Base-by-base conservation (phyloP, 2,329 filamentous ascomycete genomes). In the Cephalotrichum gorgonifer region DNA sequence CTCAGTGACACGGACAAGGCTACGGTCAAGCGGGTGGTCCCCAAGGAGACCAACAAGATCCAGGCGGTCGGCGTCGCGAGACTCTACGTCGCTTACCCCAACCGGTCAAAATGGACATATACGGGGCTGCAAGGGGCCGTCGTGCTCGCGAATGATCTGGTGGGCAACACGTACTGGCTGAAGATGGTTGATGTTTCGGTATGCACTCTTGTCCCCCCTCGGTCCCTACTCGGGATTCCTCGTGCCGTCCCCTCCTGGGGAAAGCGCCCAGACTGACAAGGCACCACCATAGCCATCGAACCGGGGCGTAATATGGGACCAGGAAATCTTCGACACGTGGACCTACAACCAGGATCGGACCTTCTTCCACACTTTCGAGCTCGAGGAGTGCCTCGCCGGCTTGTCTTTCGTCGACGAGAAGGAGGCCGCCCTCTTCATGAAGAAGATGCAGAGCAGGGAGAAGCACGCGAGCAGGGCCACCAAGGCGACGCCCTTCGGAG, bases 171-270 rank as follows among this genome's bases (percentile, higher is more conserved):
- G 1, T 95, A 90, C 68, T 98, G 91, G 88, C 73, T 98, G 57
- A 98, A 98, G 73, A 74, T 98, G 70, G 93, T 98, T 47, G 93
- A 98, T 65, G 83, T 98, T 50, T 96, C 89, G 63, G 89, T 95
- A 75, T 62, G 84, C 41, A 14, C 74, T 26, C 35, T 30, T 41
- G 38, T 51, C 50, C 57, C 44, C 47, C 41, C 42, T 50, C 39
- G 43, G 43, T 14, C 28, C 17, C 17, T 38, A 15, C 38, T 33
- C 46, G 17, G 43, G 25, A 28, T 17, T 30, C n/a, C n/a, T n/a
- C n/a, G n/a, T 23, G 43, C 22, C 43, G 12, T 47, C 42, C 44
- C 11, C 4, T 8, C 14, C 33, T 7, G 9, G 7, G 17, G 35
- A 22, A 6, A 28, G 39, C 20, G 20, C 44, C 48, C 59, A 50